Evolutionary conservation across 306 rosid species (phyloP), one percentile per base, ranked within the genome.

Genomic region (Prunus salicina): DNA sequence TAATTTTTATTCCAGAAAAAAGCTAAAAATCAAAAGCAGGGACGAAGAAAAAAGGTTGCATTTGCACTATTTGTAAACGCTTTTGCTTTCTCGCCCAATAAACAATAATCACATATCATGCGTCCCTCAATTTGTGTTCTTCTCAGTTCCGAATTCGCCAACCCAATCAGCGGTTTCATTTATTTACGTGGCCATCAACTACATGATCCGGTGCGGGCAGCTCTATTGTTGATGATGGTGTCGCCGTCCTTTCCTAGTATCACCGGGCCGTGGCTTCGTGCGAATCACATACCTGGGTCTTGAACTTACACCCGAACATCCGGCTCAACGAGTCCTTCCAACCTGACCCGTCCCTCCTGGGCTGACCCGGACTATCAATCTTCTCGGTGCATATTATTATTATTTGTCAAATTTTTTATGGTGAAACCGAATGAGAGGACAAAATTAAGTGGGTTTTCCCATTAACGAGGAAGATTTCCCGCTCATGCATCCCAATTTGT

Each of bases 201-300:
- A 18, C 18, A 2, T 25, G n/a, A 9, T 72, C 43, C 19, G 3
- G n/a, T 52, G 22, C n/a, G 70, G 11, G 25, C 28, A 38, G 24
- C 27, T 20, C 77, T 86, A 86, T 3, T 84, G 88, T 4, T 88
- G 88, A 73, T 82, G 91, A 13, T 74, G 84, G 6, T 76, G 87
- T 9, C 82, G 85, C 50, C 92, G 90, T 82, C 88, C 89, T 63
- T 81, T 95, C 64, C 93, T 86, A 20, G 82, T 75, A n/a, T 91
- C 91, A 32, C 83, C 88, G 1, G n/a, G 88, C 98, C 64, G 97
- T 80, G 4, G 89, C 80, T 57, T 89, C 92, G 24, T 89, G 97
- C 19, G 98, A 95, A 82, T 92, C 98, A 34, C 99, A 95, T 1
- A 95, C 99, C n/a, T 95, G 99, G 14, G 99, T 91, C 74, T 89